Evolutionary conservation across 306 rosid species (phyloP), one percentile per base, ranked within the genome.

Genomic region (Casuarina equisetifolia): DNA sequence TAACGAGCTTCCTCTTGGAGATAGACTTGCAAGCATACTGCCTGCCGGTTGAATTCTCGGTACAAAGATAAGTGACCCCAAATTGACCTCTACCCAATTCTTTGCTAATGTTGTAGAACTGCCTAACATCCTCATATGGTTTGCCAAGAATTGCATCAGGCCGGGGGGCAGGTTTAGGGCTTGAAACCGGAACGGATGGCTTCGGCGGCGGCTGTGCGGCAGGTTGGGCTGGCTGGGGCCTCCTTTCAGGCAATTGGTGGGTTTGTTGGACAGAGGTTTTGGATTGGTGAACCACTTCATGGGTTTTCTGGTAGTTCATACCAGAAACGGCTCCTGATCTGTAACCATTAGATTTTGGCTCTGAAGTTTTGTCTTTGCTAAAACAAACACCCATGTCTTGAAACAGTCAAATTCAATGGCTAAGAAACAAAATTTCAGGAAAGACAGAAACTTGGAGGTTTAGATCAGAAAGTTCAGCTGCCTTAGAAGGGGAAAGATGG

Each of bases 31-130:
- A 94, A 13, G 98, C 98, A 82, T 79, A 94, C 64, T 79, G 80
- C 70, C 80, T 71, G 3, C 94, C 90, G 9, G 87, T 89, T 75
- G 97, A 87, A 82, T 59, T 90, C 79, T 94, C 96, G 32, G 85
- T 85, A 78, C 98, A 91, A 0, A 88, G 90, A 73, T 90, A 90
- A 16, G 90, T 90, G 46, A 94, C 98, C 59, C 97, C 98, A 84
- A 91, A 94, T 84, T 90, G 94, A 4, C 98, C 98, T 81, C 98
- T 88, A 48, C 98, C 97, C 76, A 94, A 86, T 80, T 93, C 96
- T 58, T 87, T 93, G 2, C 96, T 96, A 39, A 93, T 44, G 3
- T 85, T 74, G 74, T 93, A 93, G 59, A 63, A 71, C 80, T 79
- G 51, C 75, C 71, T 93, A 38, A 93, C 93, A 82, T 94, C 94